Base-by-base conservation (phyloP, 1,284 basidiomycete species). In the Sporisorium graminicola region DNA sequence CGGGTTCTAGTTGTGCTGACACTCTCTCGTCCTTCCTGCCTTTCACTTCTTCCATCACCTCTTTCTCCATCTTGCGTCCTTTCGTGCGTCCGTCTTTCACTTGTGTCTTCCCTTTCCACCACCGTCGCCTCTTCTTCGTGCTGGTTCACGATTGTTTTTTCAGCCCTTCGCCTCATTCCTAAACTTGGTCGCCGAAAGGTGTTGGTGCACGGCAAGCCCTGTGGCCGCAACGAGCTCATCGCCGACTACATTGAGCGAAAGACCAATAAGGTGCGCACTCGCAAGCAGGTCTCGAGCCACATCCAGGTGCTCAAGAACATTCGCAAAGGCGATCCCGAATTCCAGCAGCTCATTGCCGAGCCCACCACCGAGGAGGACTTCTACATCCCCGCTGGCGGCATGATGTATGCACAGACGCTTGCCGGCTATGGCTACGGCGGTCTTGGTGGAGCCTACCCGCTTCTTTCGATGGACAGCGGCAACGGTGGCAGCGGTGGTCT, bases 171-270 rank as follows among this genome's bases (percentile, higher is more conserved):
- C 6, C 75, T 87, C 20, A 84, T 88, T 10, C 87, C 87, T 56
- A 86, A 86, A 65, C 85, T 88, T 18, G 87, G 87, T 7, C 82
- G 87, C n/a, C 86, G 86, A 60, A 88, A 88, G 76, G 84, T 88
- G 59, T 79, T 87, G 51, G 87, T 88, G 53, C 83, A 87, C 62
- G 87, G 87, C 46, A 88, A 88, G 74, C 85, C 88, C 1, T 87
- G 87, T 53, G 88, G 88, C 0, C 86, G 88, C n/a, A 89, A 89
- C 78, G 88, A 89, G 77, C 86, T 89, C 49, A 88, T 89, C 72
- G 87, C 87, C 27, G 86, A 87, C 66, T 88, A 88, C 68, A 87
- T 88, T 54, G 82, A 86, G 24, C 84, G 88, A 42, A 86, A 86
- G 62, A 88, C 88, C 5, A 86, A 82, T 67, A 83, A 84, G 71